Evolutionary conservation across 441 rosid species (phyloP), one percentile per base, ranked within the genome.

Genomic region (Erodium texanum): DNA sequence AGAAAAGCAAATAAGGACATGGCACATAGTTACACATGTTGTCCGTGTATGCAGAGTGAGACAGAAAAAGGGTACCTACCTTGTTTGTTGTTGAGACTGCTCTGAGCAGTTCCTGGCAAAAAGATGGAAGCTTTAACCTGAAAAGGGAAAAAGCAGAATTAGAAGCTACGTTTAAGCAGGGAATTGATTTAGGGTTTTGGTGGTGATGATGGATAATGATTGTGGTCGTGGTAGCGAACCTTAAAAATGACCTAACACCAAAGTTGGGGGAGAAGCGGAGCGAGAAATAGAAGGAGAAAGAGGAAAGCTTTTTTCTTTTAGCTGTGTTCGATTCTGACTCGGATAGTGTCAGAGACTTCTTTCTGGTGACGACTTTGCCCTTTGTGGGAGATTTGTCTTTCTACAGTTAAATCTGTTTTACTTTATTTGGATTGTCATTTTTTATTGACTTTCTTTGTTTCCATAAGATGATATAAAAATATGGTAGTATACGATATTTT

Each of bases 71-170:
- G 34, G 34, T 29, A 54, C 24, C 61, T 16, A 54, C 61, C 61
- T 18, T 20, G 61, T 54, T 54, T 18, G 20, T 54, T 54, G 61
- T 54, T 19, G 61, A 6, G 61, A 18, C 61, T 54, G 61, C 23
- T 19, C 61, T 19, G 61, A 18, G 61, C 23, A 14, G 58, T 50
- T 50, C 58, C 58, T 50, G 6, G 58, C n/a, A 19, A 20, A 54
- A 54, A 54, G 23, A 54, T 54, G 7, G 61, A 54, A 5, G 61
- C 61, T 54, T 54, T 54, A 54, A 54, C 61, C 61, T 54, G 24
- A 54, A 54, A 54, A 54, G 23, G 10, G 8, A 19, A 54, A 18
- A 54, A 27, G 18, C 11, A 18, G 11, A 54, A 54, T 54, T 18
- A 19, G 24, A 54, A 19, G 61, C 22, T 19, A 9, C 7, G 61